Evolutionary conservation across 1,284 basidiomycete species (phyloP).

Genomic region (Ceratobasidium sp.): DNA sequence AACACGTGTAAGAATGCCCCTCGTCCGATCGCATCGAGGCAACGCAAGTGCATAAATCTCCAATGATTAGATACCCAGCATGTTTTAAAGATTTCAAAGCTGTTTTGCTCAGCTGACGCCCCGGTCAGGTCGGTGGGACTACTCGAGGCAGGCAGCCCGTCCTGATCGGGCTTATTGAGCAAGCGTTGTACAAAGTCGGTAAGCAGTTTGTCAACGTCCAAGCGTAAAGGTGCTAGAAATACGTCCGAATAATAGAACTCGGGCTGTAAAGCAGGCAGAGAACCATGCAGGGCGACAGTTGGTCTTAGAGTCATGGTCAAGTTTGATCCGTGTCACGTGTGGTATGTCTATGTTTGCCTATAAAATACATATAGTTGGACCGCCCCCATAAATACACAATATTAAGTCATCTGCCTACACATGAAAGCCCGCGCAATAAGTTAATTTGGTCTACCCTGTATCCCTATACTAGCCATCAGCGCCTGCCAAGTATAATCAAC

Average conservation of each 20-base stretch:
- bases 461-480: slow-evolving; percentile 32
- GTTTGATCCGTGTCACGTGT: slow-evolving; percentile 11
- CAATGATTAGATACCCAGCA: slow-evolving; percentile 32
- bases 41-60: slow-evolving; percentile 32
- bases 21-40: slow-evolving; percentile 35
- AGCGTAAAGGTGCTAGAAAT: slow-evolving; percentile 19
- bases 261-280: slow-evolving; percentile 29
- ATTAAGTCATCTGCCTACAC: slow-evolving; percentile 8
- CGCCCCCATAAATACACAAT: neutral
- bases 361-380: neutral
- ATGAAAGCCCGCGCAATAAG: slow-evolving; percentile 1
- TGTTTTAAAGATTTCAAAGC: slow-evolving; percentile 26
- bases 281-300: slow-evolving; percentile 29
- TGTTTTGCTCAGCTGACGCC: slow-evolving; percentile 6
- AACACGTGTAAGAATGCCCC: slow-evolving; percentile 30
- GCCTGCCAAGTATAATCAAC: slow-evolving; percentile 36
- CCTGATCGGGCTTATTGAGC: slow-evolving; percentile 30
- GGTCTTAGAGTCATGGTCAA: slow-evolving; percentile 25
- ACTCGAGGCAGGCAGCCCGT: slow-evolving; percentile 21
- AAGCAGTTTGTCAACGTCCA: slow-evolving; percentile 25
- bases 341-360: neutral
- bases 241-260: slow-evolving; percentile 28
- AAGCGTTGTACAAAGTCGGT: slow-evolving; percentile 25
- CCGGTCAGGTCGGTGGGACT: slow-evolving; percentile 33
- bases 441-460: slow-evolving; percentile 23